These are phyloP conservation scores for Pleurotus cornucopiae DNA, from an alignment of 768 basidiomycete genomes.

Conservation along the genomic window DNA sequence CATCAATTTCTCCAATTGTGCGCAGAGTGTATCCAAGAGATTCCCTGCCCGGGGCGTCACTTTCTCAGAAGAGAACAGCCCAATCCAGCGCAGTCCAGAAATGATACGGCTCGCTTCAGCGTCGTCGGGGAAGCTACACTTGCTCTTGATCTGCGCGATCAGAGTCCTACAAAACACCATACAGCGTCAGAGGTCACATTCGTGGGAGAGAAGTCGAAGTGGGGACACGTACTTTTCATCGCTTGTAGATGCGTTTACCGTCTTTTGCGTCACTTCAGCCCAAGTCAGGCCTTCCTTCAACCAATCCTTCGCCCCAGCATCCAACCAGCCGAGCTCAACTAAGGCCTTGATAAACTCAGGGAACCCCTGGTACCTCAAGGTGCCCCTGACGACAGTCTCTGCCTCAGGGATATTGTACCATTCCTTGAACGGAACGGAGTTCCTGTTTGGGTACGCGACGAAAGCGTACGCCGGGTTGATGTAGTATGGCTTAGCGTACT, in stretches of 20 bases:
- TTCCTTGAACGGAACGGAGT: conserved; percentile 87
- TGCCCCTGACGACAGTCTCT: conserved; percentile 88
- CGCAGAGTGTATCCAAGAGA: conserved; percentile 92
- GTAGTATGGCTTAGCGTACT: conserved; percentile 86
- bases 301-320: conserved; percentile 74
- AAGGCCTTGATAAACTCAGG: conserved; percentile 88
- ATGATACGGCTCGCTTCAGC: conserved; percentile 74
- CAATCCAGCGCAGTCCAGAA: conserved; percentile 90
- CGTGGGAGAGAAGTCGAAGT: background rate
- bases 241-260: conserved; percentile 62
- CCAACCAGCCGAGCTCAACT: conserved; percentile 84
- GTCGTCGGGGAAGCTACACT: conserved; percentile 70
- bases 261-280: conserved; percentile 77
- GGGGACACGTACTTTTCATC: conserved; percentile 54
- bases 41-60: conserved; percentile 63
- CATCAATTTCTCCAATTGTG: conserved; percentile 86
- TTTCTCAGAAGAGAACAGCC: conserved; percentile 74
- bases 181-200: conserved; percentile 6
- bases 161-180: conserved; percentile 49
- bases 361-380: conserved; percentile 94
- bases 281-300: conserved; percentile 72
- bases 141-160: conserved; percentile 61
- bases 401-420: conserved; percentile 93
- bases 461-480: conserved; percentile 95
- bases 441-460: conserved; percentile 95